Conservation (phyloP, 1,139 yeast species). For the Candida tropicalis region DNA sequence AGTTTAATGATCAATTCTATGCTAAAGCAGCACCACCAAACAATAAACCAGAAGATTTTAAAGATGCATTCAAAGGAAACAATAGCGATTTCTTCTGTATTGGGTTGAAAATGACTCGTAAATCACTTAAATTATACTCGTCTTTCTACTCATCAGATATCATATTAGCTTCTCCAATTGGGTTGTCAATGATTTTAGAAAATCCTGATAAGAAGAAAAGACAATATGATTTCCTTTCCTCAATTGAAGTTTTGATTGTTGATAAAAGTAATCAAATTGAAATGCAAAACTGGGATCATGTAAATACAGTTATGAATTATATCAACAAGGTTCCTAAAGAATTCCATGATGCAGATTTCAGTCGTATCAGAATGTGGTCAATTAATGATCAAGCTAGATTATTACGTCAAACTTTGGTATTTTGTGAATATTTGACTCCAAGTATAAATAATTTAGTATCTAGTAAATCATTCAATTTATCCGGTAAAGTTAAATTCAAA, state of each 20-base stretch:
- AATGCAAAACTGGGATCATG: conserved; percentile 94
- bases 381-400: conserved; percentile 79
- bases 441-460: conserved; percentile 69
- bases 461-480: conserved; percentile 59
- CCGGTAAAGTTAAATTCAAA: conserved; percentile 66
- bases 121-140: conserved; percentile 79
- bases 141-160: conserved; percentile 86
- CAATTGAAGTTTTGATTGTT: conserved; percentile 77
- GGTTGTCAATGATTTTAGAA: conserved; percentile 78
- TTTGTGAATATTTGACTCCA: conserved; percentile 78
- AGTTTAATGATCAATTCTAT: conserved; percentile 72
- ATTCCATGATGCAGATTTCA: conserved; percentile 85
- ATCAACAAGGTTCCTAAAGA: conserved; percentile 75
- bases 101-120: conserved; percentile 88
- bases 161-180: conserved; percentile 90
- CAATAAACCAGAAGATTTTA: conserved; percentile 82
- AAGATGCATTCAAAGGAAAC: conserved; percentile 80
- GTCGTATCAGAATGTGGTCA: conserved; percentile 90
- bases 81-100: conserved; percentile 89
- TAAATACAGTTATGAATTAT: conserved; percentile 68
- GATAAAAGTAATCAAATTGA: conserved; percentile 88
- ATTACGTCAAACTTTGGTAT: conserved; percentile 77
- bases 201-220: conserved; percentile 61
- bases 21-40: conserved; percentile 55
- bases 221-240: conserved; percentile 75